Base-by-base conservation (phyloP, 495 filamentous ascomycete species). In the Pseudomonodictys pantanalensis region DNA sequence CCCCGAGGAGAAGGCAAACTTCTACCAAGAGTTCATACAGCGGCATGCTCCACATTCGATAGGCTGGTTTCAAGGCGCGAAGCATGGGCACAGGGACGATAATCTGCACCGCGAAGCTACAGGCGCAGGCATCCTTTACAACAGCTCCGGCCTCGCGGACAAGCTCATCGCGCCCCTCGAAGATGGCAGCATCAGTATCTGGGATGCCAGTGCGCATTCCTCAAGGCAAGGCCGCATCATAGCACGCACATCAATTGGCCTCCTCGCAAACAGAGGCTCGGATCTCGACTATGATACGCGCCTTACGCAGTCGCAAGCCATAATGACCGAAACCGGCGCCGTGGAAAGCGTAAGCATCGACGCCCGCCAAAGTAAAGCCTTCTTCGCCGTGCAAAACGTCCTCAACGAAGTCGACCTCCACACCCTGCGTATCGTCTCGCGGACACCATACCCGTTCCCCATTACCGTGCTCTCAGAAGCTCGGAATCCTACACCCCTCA, bases 21-120 rank as follows among this genome's bases (percentile, higher is more conserved):
- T 89, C 85, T 96, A 95, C 64, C 82, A 86, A 48, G 91, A 96
- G 72, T 96, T 89, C 70, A 87, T 92, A 60, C 89, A 90, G 24
- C 79, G 91, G 22, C 81, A 93, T 75, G 90, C 82, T 0, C 86
- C 88, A 0, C 79, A 91, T 26, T 80, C 78, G 5, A 73, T 89
- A 26, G 87, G 79, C 64, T 96, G 91, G 91, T 75, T 92, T 44
- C 76, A 52, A 60, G 50, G 30, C 35, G 60, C 60, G 32, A 28
- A 44, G 18, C 57, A 73, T 26, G 67, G 67, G n/a, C 63, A 79
- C 17, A 60, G 60, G 18, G 66, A 69, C 3, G 66, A 67, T 4
- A 64, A 69, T 6, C 65, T 68, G 5, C 57, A 63, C 26, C 69
- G 68, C 24, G 82, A 86, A 56, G 76, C 79, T 4, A 77, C 82